phyloP scores from a whole-genome alignment of 2,329 filamentous ascomycete species.

The Byssochlamys sp. region DNA sequence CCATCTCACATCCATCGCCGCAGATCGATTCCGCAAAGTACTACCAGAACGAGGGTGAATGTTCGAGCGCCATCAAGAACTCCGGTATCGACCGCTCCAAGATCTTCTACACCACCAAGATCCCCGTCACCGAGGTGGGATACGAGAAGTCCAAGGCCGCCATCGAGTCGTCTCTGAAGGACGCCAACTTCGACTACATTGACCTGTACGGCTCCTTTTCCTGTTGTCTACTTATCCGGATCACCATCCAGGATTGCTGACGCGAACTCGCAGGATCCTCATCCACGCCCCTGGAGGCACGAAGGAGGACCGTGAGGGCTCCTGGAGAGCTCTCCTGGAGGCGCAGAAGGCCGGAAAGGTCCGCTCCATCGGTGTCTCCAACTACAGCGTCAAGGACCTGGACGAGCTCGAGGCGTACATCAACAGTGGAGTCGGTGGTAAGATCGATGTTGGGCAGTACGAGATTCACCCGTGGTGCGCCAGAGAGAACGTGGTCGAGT shows the following conservation, averaged over 20 bases:
- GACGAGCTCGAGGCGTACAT: slow-evolving; percentile 34
- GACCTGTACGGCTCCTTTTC: slow-evolving; percentile 44
- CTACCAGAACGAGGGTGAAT: slow-evolving; percentile 51
- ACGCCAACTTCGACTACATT: slow-evolving; percentile 56
- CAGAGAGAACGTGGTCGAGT: slow-evolving; percentile 67
- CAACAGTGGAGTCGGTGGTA: slow-evolving; percentile 42
- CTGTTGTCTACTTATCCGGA: not conserved
- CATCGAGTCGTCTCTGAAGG: slow-evolving; percentile 53
- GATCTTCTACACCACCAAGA: slow-evolving; percentile 56
- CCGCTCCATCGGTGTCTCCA: slow-evolving; percentile 34
- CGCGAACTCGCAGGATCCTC: slow-evolving; percentile 19
- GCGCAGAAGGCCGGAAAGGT: slow-evolving; percentile 30
- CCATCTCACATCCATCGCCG: not conserved
- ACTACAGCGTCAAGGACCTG: slow-evolving; percentile 32
- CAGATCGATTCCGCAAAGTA: slow-evolving; percentile 49
- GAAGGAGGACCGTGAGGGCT: slow-evolving; percentile 27
- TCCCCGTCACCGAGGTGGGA: slow-evolving; percentile 42
- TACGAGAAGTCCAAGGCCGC: slow-evolving; percentile 58
- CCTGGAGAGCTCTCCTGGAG: slow-evolving; percentile 34
- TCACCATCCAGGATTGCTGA: not conserved
- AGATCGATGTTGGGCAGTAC: slow-evolving; percentile 75
- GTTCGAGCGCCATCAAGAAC: slow-evolving; percentile 43
- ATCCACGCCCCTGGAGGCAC: slow-evolving; percentile 33
- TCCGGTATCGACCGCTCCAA: slow-evolving; percentile 45
- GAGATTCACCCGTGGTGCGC: slow-evolving; percentile 85